Evolutionary conservation across 2,329 filamentous ascomycete species (phyloP).

Genomic region (Venturia effusa): DNA sequence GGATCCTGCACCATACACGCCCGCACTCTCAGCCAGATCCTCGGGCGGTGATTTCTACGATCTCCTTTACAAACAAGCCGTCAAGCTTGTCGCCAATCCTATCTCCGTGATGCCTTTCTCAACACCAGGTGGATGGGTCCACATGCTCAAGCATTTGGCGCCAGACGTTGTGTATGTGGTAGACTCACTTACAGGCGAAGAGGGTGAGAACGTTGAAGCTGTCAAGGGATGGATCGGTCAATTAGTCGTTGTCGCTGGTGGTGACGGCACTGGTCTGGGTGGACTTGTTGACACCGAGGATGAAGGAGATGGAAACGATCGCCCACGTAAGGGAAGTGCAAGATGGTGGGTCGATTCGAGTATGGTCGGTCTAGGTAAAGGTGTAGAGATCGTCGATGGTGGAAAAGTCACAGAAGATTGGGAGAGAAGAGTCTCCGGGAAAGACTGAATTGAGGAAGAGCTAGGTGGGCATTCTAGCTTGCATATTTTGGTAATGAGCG

Average conservation of each 20-base stretch:
- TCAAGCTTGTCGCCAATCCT: constrained; percentile 70
- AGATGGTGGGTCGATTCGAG: constrained; percentile 73
- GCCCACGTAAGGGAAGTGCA: constrained; percentile 31
- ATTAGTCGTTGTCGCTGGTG: constrained; percentile 47
- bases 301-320: constrained; percentile 46
- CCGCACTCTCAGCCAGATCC: constrained; percentile 21
- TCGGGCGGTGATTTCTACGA: constrained; percentile 56
- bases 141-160: constrained; percentile 75
- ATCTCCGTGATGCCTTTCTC: constrained; percentile 84
- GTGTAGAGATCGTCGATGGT: constrained; percentile 79
- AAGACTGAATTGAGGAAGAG: constrained; percentile 21
- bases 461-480: not conserved
- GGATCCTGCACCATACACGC: constrained; percentile 34
- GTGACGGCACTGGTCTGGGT: constrained; percentile 30
- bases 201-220: constrained; percentile 63
- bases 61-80: constrained; percentile 69
- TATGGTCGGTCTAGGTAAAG: constrained; percentile 74
- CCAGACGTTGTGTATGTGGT: constrained; percentile 84
- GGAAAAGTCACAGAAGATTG: constrained; percentile 78
- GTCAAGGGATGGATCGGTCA: constrained; percentile 52
- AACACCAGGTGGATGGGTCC: constrained; percentile 68
- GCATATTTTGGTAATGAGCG: not conserved
- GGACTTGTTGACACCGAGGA: constrained; percentile 49
- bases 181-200: constrained; percentile 66
- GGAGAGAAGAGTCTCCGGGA: constrained; percentile 62